Percentiles rank a stretch among this genome's conserved stretches.
Evolutionary conservation across 768 basidiomycete species (phyloP).

Genomic region (Paxillus rubicundulus): DNA sequence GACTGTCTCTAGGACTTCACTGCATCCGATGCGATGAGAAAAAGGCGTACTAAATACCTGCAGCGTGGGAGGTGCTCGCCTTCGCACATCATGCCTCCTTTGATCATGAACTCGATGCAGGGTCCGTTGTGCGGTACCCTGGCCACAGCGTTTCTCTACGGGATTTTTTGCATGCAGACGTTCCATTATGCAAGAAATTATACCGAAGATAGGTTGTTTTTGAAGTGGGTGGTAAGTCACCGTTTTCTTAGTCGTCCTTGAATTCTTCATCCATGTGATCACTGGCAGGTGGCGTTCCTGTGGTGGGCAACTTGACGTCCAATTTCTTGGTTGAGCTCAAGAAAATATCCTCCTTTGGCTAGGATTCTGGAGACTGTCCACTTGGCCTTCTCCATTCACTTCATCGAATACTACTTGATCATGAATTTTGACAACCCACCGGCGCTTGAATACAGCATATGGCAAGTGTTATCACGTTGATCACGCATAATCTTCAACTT

Average conservation of each 20-base stretch:
- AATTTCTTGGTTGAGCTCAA: too few relatives aligned
- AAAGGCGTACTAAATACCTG: too few relatives aligned
- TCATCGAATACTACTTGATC: constrained; percentile 16
- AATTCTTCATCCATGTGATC: background rate
- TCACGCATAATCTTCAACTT: background rate
- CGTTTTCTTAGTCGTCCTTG: background rate
- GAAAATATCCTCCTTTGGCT: background rate
- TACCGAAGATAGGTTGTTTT: background rate
- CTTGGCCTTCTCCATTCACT: constrained; percentile 12
- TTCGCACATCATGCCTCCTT: constrained; percentile 2
- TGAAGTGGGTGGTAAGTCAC: constrained; percentile 16
- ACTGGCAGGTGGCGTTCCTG: constrained; percentile 12
- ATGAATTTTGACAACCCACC: constrained; percentile 7
- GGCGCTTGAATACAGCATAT: constrained; percentile 4
- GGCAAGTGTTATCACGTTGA: constrained; percentile 11
- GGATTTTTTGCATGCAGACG: constrained; percentile 16
- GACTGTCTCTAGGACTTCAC: too few relatives aligned
- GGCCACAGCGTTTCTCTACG: constrained; percentile 7
- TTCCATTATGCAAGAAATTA: constrained; percentile 12
- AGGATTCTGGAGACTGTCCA: constrained; percentile 16
- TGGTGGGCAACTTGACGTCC: constrained; percentile 4
- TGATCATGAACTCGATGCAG: constrained; percentile 8
- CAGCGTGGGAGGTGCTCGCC: too few relatives aligned
- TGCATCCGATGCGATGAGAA: too few relatives aligned
- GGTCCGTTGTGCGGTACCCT: constrained; percentile 13